Conservation (phyloP, 768 basidiomycete genomes). For the Auricularia sp. region DNA sequence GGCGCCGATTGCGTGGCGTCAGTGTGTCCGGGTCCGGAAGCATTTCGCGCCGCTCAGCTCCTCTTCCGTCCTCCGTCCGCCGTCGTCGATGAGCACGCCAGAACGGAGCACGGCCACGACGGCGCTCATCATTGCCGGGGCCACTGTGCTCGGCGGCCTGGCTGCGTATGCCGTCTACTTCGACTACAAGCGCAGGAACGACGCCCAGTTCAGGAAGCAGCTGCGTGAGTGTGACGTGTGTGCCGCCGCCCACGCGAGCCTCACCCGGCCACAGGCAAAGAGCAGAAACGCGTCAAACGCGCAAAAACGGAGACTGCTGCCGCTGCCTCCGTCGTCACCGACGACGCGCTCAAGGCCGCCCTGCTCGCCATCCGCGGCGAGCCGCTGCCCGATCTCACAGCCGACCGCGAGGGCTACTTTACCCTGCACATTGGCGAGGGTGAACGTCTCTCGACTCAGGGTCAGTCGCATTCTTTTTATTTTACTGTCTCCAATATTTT, state of each 20-base stretch:
- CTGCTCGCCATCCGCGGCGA: constrained; percentile 62
- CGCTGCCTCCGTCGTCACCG: constrained; percentile 20
- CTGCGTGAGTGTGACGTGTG: constrained; percentile 48
- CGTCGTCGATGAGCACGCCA: not conserved
- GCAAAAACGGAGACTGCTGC: constrained; percentile 30
- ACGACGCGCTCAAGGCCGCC: constrained; percentile 51
- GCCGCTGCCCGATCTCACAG: constrained; percentile 51
- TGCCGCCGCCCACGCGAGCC: constrained; percentile 1
- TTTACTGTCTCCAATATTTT: not conserved
- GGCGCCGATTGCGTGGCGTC: not conserved
- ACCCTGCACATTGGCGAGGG: constrained; percentile 82
- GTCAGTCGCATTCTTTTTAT: constrained; percentile 30
- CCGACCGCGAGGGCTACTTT: constrained; percentile 82
- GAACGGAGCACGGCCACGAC: constrained; percentile 15
- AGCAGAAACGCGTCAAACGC: constrained; percentile 77
- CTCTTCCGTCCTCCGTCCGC: not conserved
- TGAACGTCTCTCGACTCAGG: constrained; percentile 70
- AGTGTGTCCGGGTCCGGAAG: not conserved
- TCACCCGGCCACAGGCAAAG: constrained; percentile 52
- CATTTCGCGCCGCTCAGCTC: not conserved
- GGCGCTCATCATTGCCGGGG: constrained; percentile 29
- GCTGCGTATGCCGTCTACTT: constrained; percentile 87
- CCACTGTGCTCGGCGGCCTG: constrained; percentile 40
- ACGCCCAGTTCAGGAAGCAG: constrained; percentile 76
- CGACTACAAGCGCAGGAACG: constrained; percentile 88